Evolutionary conservation across 805 yeast species (phyloP).

Genomic region (Blastobotrys chiropterorum): DNA sequence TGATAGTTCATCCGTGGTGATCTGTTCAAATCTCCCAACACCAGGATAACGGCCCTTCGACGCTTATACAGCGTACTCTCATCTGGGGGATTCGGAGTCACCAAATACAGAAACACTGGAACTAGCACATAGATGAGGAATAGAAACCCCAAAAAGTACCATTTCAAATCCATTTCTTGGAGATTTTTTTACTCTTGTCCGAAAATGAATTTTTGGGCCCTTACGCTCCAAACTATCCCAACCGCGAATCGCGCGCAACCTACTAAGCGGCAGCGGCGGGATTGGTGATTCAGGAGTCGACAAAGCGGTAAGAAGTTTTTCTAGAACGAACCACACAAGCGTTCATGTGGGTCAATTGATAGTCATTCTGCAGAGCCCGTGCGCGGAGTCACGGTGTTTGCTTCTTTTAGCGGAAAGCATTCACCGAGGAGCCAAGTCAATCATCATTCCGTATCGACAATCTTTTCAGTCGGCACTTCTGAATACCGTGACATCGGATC

Average conservation of each 20-base stretch:
- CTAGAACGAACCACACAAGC: not conserved
- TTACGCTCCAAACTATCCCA: too few relatives aligned
- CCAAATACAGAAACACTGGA: constrained; percentile 16
- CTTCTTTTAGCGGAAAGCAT: not conserved
- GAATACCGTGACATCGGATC: too few relatives aligned
- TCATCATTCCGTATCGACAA: too few relatives aligned
- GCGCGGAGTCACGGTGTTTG: not conserved
- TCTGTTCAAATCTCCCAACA: constrained; percentile 89
- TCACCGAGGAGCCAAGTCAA: too few relatives aligned
- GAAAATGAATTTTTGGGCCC: too few relatives aligned
- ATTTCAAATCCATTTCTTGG: constrained; percentile 2
- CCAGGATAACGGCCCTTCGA: constrained; percentile 66
- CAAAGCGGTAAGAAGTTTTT: not conserved
- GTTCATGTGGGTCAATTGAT: not conserved
- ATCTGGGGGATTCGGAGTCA: constrained; percentile 10
- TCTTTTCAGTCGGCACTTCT: too few relatives aligned
- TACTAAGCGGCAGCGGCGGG: too few relatives aligned
- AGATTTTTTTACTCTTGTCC: too few relatives aligned
- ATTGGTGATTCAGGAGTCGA: not conserved
- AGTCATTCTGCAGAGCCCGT: too few relatives aligned
- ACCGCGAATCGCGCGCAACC: too few relatives aligned
- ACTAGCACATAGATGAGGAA: constrained; percentile 17
- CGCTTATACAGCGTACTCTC: constrained; percentile 21
- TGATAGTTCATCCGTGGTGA: constrained; percentile 95
- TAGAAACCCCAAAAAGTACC: constrained; percentile 13